Percentiles rank a stretch among this genome's conserved stretches.
These are phyloP conservation scores for Excoecaria agallocha DNA, from an alignment of 345 rosid species.

Conservation along the genomic window DNA sequence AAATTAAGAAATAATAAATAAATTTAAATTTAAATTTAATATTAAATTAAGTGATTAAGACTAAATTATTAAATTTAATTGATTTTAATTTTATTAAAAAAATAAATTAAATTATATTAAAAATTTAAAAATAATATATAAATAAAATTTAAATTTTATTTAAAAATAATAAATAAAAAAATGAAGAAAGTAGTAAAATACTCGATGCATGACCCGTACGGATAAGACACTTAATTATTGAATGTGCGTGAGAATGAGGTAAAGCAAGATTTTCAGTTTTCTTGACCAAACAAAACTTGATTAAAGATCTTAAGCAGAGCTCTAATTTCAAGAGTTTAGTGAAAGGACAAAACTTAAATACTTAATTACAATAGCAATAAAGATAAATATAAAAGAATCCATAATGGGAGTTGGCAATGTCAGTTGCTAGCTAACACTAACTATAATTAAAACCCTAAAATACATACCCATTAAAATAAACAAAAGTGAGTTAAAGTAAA, in stretches of 20 bases:
- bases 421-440: conserved; percentile 20
- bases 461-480: conserved; percentile 15
- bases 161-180: too few relatives aligned
- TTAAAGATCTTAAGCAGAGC: conserved; percentile 36
- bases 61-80: too few relatives aligned
- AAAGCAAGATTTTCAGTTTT: conserved; percentile 32
- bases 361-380: background rate
- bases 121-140: too few relatives aligned
- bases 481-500: conserved; percentile 6
- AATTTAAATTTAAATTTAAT: too few relatives aligned
- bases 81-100: too few relatives aligned
- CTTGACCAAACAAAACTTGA: conserved; percentile 51
- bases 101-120: too few relatives aligned
- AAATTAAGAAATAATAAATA: too few relatives aligned
- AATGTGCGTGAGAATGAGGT: conserved; percentile 23
- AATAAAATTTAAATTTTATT: too few relatives aligned
- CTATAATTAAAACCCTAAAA: conserved; percentile 25
- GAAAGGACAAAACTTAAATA: conserved; percentile 22
- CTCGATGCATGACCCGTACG: conserved; percentile 17
- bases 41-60: too few relatives aligned
- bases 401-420: conserved; percentile 60
- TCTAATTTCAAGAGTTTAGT: conserved; percentile 40
- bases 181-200: too few relatives aligned
- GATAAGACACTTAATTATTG: conserved; percentile 4
- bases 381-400: conserved; percentile 22